Base-by-base conservation (phyloP, 352 stramenopile species). In the Phytophthora macrochlamydospora region DNA sequence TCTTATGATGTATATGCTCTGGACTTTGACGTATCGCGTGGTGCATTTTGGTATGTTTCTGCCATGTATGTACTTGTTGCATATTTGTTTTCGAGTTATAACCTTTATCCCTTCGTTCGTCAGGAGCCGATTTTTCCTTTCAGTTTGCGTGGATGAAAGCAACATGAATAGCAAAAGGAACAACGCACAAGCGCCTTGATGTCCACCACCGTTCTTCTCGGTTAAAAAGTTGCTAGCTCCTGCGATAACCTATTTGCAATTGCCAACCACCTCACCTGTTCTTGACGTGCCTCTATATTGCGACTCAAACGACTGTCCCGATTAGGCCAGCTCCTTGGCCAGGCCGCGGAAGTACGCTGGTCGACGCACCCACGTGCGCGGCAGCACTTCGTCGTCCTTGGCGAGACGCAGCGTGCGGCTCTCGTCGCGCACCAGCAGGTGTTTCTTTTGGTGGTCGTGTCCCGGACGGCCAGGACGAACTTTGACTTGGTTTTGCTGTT, bases 391-490 rank as follows among this genome's bases (percentile, higher is more conserved):
- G 13, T 88, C 76, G 53, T 92, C 81, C 31, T 74, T 89, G 55
- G 87, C 87, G 8, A 95, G 65, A 57, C 87, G 87, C 69, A 93
- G 72, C 51, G 62, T 69, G 28, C 72, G 73, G 55, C 72, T 79
- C 38, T 86, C 66, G 50, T 82, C 77, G 48, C 87, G 87, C 44
- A 94, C 71, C 37, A 89, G 78, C 59, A 94, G 66, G 54, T 89
- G 69, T 71, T 89, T 79, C 79, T 93, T 92, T 79, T 91, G 63
- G 81, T 90, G 42, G 85, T 90, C 53, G 84, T 95, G 66, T 95
- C 87, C 73, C 92, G 92, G 48, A 95, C 74, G 7, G 87, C 85
- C 33, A 93, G 76, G 67, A 88, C 87, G 73, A 85, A 94, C 71
- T 82, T 85, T 46, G 76, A 80, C 60, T 80, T 76, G 24, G 72